Base-by-base conservation (phyloP, 768 basidiomycete genomes). In the Macrolepiota fuliginosa region DNA sequence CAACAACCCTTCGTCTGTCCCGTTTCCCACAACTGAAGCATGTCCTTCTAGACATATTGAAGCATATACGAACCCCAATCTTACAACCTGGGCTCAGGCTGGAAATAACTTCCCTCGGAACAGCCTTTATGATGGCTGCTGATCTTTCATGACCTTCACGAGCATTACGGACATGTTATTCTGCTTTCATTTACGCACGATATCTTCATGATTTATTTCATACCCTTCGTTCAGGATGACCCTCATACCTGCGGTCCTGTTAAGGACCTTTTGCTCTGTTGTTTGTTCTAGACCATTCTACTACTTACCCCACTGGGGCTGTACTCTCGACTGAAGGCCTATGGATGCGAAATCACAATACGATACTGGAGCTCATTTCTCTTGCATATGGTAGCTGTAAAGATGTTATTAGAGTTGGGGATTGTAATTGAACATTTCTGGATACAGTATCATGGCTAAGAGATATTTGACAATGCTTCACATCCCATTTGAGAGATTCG, bases 11-110 rank as follows among this genome's bases (percentile, higher is more conserved):
- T 3, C 4, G 47, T 45, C 19, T 51, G 5, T 40, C 17, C 17
- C 17, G 39, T 45, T 3, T 19, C 53, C 40, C 24, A 12, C 15
- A 13, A 29, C 54, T 58, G 25, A 56, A 27, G 24, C 25, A 22
- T 13, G n/a, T 3, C 47, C 42, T 49, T 52, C 37, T 55, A 81
- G 81, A 46, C 82, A 83, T 64, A 56, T 78, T 4, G 60, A 68
- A 39, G 81, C 89, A 55, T 96, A 95, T 69, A 79, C 74, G 57
- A 87, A 97, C 70, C 79, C 93, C 19, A 95, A 96, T 69, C 73
- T 92, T 47, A 96, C 95, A 29, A 91, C 89, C 51, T 96, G 95
- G 94, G 79, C 76, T 2, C 80, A 84, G 65, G 93, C 88, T 1
- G 91, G 90, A 45, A 84, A 90, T 69, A 75, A 75, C 0, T 91